These are phyloP conservation scores for Saccharomycopsis crataegensis DNA, from an alignment of 1,139 yeast species.

Conservation along the genomic window DNA sequence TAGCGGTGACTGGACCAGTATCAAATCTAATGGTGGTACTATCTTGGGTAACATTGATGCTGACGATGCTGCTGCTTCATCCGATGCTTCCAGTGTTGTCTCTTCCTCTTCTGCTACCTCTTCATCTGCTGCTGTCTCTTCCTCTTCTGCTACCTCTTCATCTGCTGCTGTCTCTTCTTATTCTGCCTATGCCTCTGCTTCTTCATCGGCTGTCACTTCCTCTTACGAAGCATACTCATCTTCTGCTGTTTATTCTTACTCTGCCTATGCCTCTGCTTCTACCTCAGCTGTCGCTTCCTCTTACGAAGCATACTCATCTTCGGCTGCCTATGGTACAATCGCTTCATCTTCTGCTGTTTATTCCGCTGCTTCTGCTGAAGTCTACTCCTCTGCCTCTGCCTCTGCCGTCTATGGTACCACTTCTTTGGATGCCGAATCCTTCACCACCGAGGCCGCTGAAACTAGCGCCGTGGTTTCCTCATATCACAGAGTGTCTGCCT, in stretches of 20 bases:
- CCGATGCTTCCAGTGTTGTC: slow-evolving; percentile 24
- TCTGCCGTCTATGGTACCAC: not conserved
- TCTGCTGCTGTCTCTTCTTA: slow-evolving; percentile 19
- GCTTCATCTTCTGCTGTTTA: not conserved
- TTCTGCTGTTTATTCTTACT: not conserved
- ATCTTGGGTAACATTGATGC: slow-evolving; percentile 46
- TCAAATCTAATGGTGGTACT: slow-evolving; percentile 54
- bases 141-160: slow-evolving; percentile 19
- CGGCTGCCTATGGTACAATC: not conserved
- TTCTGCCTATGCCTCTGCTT: slow-evolving; percentile 17
- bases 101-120: slow-evolving; percentile 8
- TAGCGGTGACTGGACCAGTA: slow-evolving; percentile 62
- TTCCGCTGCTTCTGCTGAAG: not conserved
- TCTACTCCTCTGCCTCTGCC: not conserved
- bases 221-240: slow-evolving; percentile 8
- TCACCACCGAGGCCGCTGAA: slow-evolving; percentile 7
- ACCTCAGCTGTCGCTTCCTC: not conserved
- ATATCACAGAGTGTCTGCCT: not conserved
- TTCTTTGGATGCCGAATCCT: not conserved
- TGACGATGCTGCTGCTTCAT: slow-evolving; percentile 26
- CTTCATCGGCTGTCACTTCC: slow-evolving; percentile 20
- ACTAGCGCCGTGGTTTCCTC: not conserved
- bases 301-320: not conserved
- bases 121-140: slow-evolving; percentile 21
- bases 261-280: not conserved